Conservation (phyloP, 2,329 filamentous ascomycete genomes). For the Phialocephala sp. region DNA sequence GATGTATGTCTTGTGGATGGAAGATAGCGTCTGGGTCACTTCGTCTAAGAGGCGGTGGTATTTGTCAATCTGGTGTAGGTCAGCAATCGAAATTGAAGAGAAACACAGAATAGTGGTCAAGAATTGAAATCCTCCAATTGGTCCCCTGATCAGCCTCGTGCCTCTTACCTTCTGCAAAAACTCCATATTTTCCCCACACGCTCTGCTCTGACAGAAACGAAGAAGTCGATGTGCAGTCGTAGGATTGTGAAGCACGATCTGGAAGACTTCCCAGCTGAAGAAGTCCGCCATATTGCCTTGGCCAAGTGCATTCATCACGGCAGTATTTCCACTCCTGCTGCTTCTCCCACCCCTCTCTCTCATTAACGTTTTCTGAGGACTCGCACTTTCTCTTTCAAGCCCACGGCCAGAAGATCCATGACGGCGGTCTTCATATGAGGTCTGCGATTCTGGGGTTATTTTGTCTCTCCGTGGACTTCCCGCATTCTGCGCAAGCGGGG, state of each 20-base stretch:
- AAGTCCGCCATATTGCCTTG: constrained; percentile 49
- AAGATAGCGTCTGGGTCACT: constrained; percentile 51
- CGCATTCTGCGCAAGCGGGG: background rate
- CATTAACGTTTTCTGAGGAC: constrained; percentile 7
- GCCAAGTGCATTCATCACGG: constrained; percentile 1
- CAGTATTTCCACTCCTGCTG: constrained; percentile 16
- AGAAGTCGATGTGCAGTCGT: constrained; percentile 53
- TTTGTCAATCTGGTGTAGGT: constrained; percentile 46
- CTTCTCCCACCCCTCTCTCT: constrained; percentile 12
- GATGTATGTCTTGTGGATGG: constrained; percentile 52
- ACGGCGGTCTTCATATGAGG: background rate
- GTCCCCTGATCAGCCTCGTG: background rate
- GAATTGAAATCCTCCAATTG: background rate
- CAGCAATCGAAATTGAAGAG: background rate
- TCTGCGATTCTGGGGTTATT: background rate
- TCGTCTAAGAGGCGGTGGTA: constrained; percentile 53
- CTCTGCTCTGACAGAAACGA: constrained; percentile 54
- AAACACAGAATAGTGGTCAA: background rate
- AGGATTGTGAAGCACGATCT: constrained; percentile 55
- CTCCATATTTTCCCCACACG: constrained; percentile 56
- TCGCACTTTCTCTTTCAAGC: constrained; percentile 1
- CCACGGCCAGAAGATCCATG: background rate
- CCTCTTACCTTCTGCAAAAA: constrained; percentile 55
- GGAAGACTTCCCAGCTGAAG: constrained; percentile 56
- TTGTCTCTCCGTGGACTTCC: background rate